These are phyloP conservation scores for Hypsizygus marmoreus DNA, from an alignment of 768 basidiomycete genomes.

Conservation along the genomic window DNA sequence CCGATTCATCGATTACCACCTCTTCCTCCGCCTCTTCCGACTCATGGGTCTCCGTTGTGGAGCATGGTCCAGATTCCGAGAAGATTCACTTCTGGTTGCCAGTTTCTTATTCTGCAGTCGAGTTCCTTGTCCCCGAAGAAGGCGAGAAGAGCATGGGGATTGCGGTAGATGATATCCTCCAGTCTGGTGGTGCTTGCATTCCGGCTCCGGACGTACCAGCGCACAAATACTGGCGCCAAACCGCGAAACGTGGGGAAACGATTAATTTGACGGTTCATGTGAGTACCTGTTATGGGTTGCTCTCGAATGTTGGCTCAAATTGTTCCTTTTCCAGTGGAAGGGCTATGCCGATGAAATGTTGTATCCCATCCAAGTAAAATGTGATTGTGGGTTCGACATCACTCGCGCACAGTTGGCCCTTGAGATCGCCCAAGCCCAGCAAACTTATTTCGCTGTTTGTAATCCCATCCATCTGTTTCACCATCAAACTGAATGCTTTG, in stretches of 20 bases:
- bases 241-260: background rate
- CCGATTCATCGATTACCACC: background rate
- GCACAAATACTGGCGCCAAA: no score
- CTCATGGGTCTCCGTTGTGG: background rate
- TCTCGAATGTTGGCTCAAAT: background rate
- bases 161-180: background rate
- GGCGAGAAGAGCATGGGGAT: background rate
- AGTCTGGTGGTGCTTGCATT: background rate
- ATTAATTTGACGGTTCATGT: constrained; percentile 3
- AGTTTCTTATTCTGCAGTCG: background rate
- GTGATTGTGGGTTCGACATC: constrained; percentile 5
- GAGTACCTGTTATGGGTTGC: no score
- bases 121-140: background rate
- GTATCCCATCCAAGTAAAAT: constrained; percentile 4
- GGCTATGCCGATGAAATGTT: background rate
- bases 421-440: constrained; percentile 1
- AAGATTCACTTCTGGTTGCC: background rate
- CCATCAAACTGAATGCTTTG: no score
- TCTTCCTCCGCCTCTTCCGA: background rate
- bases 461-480: background rate
- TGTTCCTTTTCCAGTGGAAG: background rate
- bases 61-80: background rate
- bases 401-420: constrained; percentile 3
- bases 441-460: constrained; percentile 3
- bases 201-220: background rate